Conservation (phyloP, 2,329 filamentous ascomycete genomes). For the Fusarium redolens region DNA sequence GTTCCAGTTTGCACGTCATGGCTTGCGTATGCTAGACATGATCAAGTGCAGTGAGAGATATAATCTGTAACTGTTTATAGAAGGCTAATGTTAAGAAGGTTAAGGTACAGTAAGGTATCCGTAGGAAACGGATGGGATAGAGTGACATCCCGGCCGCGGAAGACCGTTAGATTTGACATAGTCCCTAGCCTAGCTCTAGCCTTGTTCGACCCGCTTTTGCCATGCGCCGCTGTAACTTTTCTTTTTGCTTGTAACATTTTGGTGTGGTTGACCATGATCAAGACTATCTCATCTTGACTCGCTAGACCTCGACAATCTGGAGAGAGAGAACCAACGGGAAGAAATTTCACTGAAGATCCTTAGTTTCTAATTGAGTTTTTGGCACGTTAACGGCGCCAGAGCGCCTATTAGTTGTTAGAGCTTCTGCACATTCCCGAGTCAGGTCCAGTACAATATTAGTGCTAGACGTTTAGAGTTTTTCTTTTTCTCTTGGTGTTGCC, state of each 20-base stretch:
- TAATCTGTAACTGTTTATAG: neutral
- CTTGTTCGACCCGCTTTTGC: constrained; percentile 24
- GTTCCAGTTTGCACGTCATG: neutral
- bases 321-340: neutral
- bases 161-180: constrained; percentile 12
- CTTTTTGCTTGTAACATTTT: neutral
- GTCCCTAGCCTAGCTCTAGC: neutral
- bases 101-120: neutral
- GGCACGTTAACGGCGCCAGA: neutral
- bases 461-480: constrained; percentile 14
- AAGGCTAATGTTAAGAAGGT: neutral
- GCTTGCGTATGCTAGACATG: neutral
- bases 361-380: constrained; percentile 12
- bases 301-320: constrained; percentile 8
- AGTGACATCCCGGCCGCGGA: constrained; percentile 24
- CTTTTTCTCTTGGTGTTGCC: neutral
- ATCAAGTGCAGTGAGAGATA: neutral
- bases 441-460: neutral
- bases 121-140: neutral
- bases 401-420: neutral
- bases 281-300: constrained; percentile 12
- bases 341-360: neutral
- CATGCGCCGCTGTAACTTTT: constrained; percentile 5
- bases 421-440: constrained; percentile 34
- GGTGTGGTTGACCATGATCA: constrained; percentile 8